Conservation (phyloP, 176 grass and related monocot genomes). For the Oryza punctata region DNA sequence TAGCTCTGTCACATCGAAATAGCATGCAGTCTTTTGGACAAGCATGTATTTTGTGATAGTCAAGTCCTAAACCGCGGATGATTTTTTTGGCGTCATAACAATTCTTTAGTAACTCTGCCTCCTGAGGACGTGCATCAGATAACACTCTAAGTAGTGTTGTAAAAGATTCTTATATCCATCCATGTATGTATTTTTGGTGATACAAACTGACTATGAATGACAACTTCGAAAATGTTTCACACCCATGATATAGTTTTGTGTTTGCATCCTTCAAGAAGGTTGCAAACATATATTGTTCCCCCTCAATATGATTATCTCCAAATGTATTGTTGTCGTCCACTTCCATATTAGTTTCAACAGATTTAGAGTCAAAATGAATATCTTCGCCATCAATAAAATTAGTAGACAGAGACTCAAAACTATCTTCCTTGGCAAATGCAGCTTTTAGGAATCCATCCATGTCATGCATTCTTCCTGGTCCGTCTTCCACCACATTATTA, state of each 20-base stretch:
- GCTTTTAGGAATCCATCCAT: no score
- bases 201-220: conserved; percentile 17
- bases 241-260: neutral
- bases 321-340: neutral
- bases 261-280: neutral
- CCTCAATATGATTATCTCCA: neutral
- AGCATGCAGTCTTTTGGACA: conserved; percentile 1
- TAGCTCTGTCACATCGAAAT: no score
- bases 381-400: no score
- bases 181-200: conserved; percentile 21
- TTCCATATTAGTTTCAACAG: no score
- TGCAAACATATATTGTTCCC: neutral
- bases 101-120: conserved; percentile 20
- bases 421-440: no score
- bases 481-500: no score
- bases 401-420: no score
- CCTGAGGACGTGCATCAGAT: neutral
- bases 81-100: conserved; percentile 34
- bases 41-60: conserved; percentile 39
- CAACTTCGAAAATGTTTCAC: conserved; percentile 1
- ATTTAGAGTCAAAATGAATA: no score
- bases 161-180: no score
- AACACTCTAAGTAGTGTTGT: conserved; percentile 9
- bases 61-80: conserved; percentile 3
- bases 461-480: no score